Conservation (phyloP, 1,139 yeast genomes). For the Waltiozyma sp. region DNA sequence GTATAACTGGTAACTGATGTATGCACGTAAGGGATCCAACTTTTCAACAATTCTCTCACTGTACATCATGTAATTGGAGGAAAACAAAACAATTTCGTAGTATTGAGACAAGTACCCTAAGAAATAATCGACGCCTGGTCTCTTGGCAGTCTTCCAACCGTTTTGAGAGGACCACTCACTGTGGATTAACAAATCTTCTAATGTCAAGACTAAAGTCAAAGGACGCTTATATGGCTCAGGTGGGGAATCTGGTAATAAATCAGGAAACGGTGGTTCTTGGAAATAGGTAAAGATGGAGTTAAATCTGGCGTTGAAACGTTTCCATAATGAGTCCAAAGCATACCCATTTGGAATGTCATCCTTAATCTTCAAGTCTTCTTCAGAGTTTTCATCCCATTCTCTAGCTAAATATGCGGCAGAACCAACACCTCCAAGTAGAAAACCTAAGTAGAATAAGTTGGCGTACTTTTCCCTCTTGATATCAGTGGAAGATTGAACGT, state of each 20-base stretch:
- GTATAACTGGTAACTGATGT: slow-evolving; percentile 74
- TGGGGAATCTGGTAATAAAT: slow-evolving; percentile 83
- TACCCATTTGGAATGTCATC: slow-evolving; percentile 56
- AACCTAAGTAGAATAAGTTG: slow-evolving; percentile 51
- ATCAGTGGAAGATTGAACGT: slow-evolving; percentile 57
- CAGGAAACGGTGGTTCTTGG: slow-evolving; percentile 89
- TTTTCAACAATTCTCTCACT: slow-evolving; percentile 78
- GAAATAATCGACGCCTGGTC: slow-evolving; percentile 97
- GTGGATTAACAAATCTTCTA: slow-evolving; percentile 85
- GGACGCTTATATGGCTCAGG: slow-evolving; percentile 94
- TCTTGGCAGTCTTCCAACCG: slow-evolving; percentile 98
- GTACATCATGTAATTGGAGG: slow-evolving; percentile 76
- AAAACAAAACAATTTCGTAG: slow-evolving; percentile 88
- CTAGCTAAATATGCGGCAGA: slow-evolving; percentile 72
- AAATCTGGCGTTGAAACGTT: slow-evolving; percentile 61
- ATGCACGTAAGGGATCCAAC: slow-evolving; percentile 88
- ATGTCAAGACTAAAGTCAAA: slow-evolving; percentile 73
- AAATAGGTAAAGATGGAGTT: slow-evolving; percentile 71
- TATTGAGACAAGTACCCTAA: slow-evolving; percentile 89
- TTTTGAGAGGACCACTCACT: slow-evolving; percentile 85
- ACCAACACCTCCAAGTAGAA: slow-evolving; percentile 49
- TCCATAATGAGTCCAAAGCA: slow-evolving; percentile 52
- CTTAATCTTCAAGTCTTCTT: slow-evolving; percentile 49
- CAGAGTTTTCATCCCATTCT: slow-evolving; percentile 62
- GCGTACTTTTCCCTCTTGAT: slow-evolving; percentile 57